Percentiles rank a stretch among this genome's conserved stretches.
These are phyloP conservation scores for Malania oleifera DNA, from an alignment of 164 flowering plant species.

Conservation along the genomic window DNA sequence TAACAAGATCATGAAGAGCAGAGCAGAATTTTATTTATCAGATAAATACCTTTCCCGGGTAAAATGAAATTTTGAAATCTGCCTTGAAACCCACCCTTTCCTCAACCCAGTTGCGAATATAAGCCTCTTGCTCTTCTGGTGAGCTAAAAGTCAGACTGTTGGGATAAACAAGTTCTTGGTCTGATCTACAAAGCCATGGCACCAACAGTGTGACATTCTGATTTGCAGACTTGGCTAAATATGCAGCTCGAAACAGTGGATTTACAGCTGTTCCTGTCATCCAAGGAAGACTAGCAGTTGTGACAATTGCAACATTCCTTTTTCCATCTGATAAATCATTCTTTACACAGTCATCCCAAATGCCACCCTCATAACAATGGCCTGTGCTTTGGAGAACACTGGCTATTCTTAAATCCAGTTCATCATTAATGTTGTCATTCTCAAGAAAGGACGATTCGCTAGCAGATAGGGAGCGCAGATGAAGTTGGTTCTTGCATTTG, in stretches of 20 bases:
- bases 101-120: conserved; percentile 89
- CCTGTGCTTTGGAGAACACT: conserved; percentile 95
- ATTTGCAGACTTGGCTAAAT: conserved; percentile 73
- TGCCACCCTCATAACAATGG: conserved; percentile 85
- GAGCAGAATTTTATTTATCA: neutral
- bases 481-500: conserved; percentile 57
- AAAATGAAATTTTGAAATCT: conserved; percentile 84
- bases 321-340: conserved; percentile 38
- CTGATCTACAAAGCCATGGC: conserved; percentile 94
- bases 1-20: neutral
- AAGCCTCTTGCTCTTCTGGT: conserved; percentile 87
- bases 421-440: conserved; percentile 56
- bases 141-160: conserved; percentile 72
- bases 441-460: conserved; percentile 48
- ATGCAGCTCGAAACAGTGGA: conserved; percentile 96
- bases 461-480: conserved; percentile 36
- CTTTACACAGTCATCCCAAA: conserved; percentile 63
- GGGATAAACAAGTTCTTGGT: conserved; percentile 93
- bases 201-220: conserved; percentile 91
- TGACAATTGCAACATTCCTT: conserved; percentile 91
- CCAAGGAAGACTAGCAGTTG: conserved; percentile 99
- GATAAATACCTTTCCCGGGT: conserved; percentile 87
- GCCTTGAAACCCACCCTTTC: conserved; percentile 91
- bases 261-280: conserved; percentile 99
- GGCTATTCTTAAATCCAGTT: conserved; percentile 79